Percentiles rank a stretch among this genome's conserved stretches.
phyloP scores from a whole-genome alignment of 768 basidiomycete genomes.

The Leccinum subtestaceum region DNA sequence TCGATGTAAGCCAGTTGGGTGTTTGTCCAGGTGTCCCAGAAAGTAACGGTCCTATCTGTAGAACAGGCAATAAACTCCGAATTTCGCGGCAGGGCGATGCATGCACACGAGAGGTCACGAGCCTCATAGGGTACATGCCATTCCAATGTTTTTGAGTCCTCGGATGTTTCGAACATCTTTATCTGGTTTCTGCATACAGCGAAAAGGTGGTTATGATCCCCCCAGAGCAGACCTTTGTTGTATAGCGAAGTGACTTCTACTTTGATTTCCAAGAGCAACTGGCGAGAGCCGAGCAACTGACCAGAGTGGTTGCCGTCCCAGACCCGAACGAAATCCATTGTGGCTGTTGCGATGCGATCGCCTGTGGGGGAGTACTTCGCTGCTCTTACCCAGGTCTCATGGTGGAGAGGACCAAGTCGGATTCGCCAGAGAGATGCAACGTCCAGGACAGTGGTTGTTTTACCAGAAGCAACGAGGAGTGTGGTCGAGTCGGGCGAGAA shows the following conservation, averaged over 20 bases:
- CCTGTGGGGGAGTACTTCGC: background rate
- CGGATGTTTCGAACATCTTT: too few species aligned
- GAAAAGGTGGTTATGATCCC: background rate
- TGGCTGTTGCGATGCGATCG: background rate
- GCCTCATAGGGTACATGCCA: background rate
- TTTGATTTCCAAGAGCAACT: background rate
- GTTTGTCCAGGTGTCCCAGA: background rate
- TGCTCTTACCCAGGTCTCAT: background rate
- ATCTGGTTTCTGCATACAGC: background rate
- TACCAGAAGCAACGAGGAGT: background rate
- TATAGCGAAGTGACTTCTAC: background rate
- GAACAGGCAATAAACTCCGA: background rate
- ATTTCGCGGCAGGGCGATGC: background rate
- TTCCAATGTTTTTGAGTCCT: background rate
- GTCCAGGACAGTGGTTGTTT: background rate
- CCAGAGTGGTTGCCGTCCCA: background rate
- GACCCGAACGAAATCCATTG: background rate
- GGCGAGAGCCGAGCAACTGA: background rate
- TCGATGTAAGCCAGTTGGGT: background rate
- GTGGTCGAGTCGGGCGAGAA: background rate
- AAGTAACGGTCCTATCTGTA: background rate
- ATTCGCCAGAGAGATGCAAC: background rate
- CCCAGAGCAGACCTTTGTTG: background rate
- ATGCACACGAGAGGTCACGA: background rate
- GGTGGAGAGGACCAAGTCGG: background rate